A percentile compares a stretch with the other conserved stretches of the same genome.
phyloP scores from a whole-genome alignment of 1,139 yeast species.

The Scheffersomyces lignicola region DNA sequence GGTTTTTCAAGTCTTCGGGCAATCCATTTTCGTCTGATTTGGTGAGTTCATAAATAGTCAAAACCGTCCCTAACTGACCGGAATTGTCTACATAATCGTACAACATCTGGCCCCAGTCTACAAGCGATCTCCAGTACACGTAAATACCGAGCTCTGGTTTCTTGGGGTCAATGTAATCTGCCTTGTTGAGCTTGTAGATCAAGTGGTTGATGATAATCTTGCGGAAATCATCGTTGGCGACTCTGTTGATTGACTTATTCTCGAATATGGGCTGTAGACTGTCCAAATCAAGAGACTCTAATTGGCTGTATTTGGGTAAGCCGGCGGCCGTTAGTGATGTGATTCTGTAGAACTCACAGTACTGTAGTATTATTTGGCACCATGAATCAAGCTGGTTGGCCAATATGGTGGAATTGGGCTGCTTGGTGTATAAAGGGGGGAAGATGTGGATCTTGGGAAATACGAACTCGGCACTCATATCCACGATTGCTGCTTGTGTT shows the following conservation, averaged over 20 bases:
- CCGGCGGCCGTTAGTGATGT: constrained; percentile 36
- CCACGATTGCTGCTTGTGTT: constrained; percentile 6
- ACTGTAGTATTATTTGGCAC: constrained; percentile 46
- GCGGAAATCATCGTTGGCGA: constrained; percentile 55
- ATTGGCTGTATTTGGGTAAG: constrained; percentile 27
- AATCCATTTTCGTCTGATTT: constrained; percentile 60
- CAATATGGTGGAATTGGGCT: constrained; percentile 79
- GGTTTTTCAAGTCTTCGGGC: constrained; percentile 58
- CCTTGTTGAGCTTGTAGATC: constrained; percentile 51
- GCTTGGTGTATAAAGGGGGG: constrained; percentile 91
- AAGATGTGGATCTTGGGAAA: constrained; percentile 80
- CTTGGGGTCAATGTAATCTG: constrained; percentile 49
- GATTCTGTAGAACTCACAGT: constrained; percentile 58
- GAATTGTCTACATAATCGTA: constrained; percentile 56
- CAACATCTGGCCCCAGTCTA: constrained; percentile 71
- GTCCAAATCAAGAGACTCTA: constrained; percentile 18
- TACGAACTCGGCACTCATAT: constrained; percentile 16
- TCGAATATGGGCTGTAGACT: constrained; percentile 42
- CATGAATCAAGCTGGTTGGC: constrained; percentile 64
- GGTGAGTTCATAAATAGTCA: constrained; percentile 79
- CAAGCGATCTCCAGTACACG: constrained; percentile 69
- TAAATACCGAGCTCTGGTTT: constrained; percentile 47
- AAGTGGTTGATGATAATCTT: constrained; percentile 58
- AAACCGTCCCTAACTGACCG: constrained; percentile 75
- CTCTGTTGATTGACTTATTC: constrained; percentile 51